Evolutionary conservation across 768 basidiomycete genomes (phyloP).

Genomic region (Russula vinacea): DNA sequence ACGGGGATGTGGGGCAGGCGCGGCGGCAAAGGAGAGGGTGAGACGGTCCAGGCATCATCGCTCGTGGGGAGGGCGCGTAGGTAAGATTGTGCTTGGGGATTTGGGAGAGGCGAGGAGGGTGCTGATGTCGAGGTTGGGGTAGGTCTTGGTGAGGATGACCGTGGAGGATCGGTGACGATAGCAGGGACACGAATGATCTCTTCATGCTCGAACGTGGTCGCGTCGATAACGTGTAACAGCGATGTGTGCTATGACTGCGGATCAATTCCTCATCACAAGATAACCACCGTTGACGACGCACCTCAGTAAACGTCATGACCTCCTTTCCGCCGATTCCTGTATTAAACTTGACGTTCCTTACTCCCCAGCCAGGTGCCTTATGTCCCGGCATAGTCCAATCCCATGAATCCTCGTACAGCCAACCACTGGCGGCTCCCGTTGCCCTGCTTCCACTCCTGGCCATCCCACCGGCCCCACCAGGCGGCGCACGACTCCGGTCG

Average conservation of each 20-base stretch:
- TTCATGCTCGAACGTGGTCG: conserved; percentile 77
- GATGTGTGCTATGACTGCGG: conserved; percentile 62
- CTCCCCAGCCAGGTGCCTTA: conserved; percentile 76
- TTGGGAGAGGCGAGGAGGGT: neutral
- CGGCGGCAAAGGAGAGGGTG: neutral
- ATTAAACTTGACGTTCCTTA: conserved; percentile 82
- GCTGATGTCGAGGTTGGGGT: conserved; percentile 24
- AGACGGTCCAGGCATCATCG: neutral
- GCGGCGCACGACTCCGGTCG: conserved; percentile 38
- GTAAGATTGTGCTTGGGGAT: conserved; percentile 21
- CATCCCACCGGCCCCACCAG: conserved; percentile 21
- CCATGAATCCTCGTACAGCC: conserved; percentile 61
- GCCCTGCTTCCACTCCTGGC: conserved; percentile 31
- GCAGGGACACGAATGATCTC: conserved; percentile 61
- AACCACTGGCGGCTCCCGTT: conserved; percentile 46
- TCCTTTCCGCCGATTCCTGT: conserved; percentile 60
- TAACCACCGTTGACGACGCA: conserved; percentile 36
- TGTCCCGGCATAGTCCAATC: conserved; percentile 56
- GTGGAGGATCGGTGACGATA: conserved; percentile 32
- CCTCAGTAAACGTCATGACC: conserved; percentile 88
- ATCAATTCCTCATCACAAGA: conserved; percentile 2
- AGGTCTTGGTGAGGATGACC: conserved; percentile 24
- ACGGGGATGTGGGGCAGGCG: conserved; percentile 15
- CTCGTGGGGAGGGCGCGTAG: neutral
- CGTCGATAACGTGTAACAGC: conserved; percentile 80